Evolutionary conservation across 2,329 filamentous ascomycete species (phyloP), one percentile per base, ranked within the genome.

Genomic region (Aspergillus candidus): DNA sequence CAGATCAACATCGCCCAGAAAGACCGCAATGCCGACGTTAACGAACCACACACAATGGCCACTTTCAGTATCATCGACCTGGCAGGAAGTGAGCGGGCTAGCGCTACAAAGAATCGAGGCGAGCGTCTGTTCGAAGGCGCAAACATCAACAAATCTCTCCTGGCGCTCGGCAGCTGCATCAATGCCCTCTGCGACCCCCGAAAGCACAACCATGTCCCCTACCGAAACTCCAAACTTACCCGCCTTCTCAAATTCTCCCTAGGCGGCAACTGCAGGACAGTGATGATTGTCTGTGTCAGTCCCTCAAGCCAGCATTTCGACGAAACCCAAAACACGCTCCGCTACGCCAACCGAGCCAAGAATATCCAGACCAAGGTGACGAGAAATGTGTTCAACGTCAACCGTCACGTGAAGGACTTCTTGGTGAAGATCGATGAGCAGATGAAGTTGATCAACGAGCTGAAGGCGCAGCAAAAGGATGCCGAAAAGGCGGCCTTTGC

Each of bases 291-390:
- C 18, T 98, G 93, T 60, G 88, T 98, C 42, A 96, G 90, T 56
- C 93, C 93, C 1, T 96, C 89, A 1, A 97, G 93, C 60, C 86
- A 87, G 4, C 93, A 98, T 68, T 98, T 93, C 57, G 93, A 98
- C 66, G 93, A 98, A 70, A 96, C 91, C 0, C 93, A 98, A 60
- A 98, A 98, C 67, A 98, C 93, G 0, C 76, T 98, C 13, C 86
- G 94, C 57, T 98, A 98, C 61, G 93, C 93, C 39, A 97, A 98
- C 67, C 80, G 93, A 55, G 93, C 93, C 47, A 98, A 98, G 79
- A 98, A 98, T 61, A 98, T 98, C 62, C 94, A 97, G 72, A 98
- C 93, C 47, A 98, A 98, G 76, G 89, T 96, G 45, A 96, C 93
- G n/a, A 83, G 90, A 59, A 98, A 98, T 62, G 90, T 97, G 17